These are phyloP conservation scores for Rhynchosporium secalis DNA, from an alignment of 2,329 filamentous ascomycete genomes.

Conservation along the genomic window DNA sequence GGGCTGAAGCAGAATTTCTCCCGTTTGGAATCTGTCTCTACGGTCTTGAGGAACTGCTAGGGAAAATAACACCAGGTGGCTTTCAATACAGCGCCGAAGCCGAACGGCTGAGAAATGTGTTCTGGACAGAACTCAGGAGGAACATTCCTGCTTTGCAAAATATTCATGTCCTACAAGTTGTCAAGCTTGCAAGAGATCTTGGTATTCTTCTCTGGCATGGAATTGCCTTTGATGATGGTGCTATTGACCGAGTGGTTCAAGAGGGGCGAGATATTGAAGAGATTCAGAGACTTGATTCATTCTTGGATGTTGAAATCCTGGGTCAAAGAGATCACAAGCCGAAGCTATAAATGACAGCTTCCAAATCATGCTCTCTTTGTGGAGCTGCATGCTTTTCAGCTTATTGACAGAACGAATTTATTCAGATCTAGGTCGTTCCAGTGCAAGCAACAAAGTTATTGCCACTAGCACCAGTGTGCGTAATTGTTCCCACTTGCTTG, in stretches of 20 bases:
- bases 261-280: conserved; percentile 52
- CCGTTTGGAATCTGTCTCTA: conserved; percentile 62
- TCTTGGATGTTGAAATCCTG: conserved; percentile 21
- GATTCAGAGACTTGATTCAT: conserved; percentile 50
- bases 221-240: conserved; percentile 62
- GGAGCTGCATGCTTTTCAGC: background rate
- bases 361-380: background rate
- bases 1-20: conserved; percentile 62
- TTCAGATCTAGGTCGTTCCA: conserved; percentile 20
- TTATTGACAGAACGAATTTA: background rate
- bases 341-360: background rate
- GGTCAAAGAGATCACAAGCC: background rate
- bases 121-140: conserved; percentile 49
- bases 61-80: conserved; percentile 42
- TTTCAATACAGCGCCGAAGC: conserved; percentile 49
- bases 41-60: conserved; percentile 60
- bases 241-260: conserved; percentile 57
- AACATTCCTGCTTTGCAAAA: conserved; percentile 39
- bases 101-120: conserved; percentile 45
- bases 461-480: conserved; percentile 67
- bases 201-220: conserved; percentile 64
- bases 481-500: conserved; percentile 62
- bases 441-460: conserved; percentile 67
- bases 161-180: conserved; percentile 37
- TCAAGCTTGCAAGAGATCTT: conserved; percentile 49